Evolutionary conservation across 2,329 filamentous ascomycete genomes (phyloP).

Genomic region (Basipetospora chlamydospora): DNA sequence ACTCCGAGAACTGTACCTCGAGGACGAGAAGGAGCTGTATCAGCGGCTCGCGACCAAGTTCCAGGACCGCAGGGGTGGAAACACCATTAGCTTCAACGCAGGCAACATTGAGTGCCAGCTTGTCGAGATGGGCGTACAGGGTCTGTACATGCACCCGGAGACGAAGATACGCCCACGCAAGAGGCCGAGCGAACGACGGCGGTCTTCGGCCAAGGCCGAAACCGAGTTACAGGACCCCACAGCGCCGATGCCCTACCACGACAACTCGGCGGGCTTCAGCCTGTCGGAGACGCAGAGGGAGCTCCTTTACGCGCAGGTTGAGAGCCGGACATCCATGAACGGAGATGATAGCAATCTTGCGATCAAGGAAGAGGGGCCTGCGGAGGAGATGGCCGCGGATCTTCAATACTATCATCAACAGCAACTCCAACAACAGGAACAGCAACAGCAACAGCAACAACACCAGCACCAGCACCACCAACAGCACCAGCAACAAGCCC

Average conservation of each 20-base stretch:
- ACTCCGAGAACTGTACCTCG: constrained; percentile 23
- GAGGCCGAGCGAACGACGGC: constrained; percentile 18
- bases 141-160: constrained; percentile 23
- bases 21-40: constrained; percentile 28
- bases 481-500: constrained; percentile 11
- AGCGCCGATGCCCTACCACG: constrained; percentile 6
- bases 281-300: constrained; percentile 4
- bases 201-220: constrained; percentile 1
- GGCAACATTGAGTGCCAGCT: constrained; percentile 35
- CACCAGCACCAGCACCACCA: constrained; percentile 12
- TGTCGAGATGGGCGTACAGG: constrained; percentile 30
- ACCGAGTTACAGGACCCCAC: neutral
- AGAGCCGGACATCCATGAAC: neutral
- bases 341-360: neutral
- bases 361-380: neutral
- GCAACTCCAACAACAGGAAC: constrained; percentile 4
- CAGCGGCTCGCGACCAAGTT: constrained; percentile 27
- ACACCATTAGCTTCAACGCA: constrained; percentile 32
- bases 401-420: constrained; percentile 1
- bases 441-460: constrained; percentile 6
- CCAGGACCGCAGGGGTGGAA: constrained; percentile 33
- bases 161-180: constrained; percentile 24
- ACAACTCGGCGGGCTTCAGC: neutral
- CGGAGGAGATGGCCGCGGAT: too few species aligned
- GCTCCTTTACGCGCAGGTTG: constrained; percentile 4